Conservation (phyloP, 2,329 filamentous ascomycete genomes). For the Monosporascus sp. region DNA sequence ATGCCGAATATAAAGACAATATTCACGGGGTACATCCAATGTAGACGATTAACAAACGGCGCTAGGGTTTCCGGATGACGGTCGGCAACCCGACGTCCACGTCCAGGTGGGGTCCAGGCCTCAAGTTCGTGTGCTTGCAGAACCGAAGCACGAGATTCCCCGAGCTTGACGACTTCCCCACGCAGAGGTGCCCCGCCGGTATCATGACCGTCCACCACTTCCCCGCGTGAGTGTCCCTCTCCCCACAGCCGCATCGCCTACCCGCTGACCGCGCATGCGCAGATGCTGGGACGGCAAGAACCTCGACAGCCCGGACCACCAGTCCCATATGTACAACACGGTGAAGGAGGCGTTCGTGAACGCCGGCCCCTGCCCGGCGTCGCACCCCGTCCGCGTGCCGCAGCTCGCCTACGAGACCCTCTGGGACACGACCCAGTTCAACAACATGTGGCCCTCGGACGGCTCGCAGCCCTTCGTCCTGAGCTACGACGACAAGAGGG, state of each 20-base stretch:
- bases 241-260: background rate
- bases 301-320: slow-evolving; percentile 31
- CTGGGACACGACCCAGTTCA: slow-evolving; percentile 37
- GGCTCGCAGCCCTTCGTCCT: slow-evolving; percentile 26
- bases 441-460: slow-evolving; percentile 31
- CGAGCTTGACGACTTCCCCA: slow-evolving; percentile 36
- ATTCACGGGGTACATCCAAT: background rate
- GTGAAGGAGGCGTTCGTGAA: slow-evolving; percentile 24
- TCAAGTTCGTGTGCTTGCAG: slow-evolving; percentile 37
- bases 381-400: slow-evolving; percentile 37
- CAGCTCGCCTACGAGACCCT: slow-evolving; percentile 41
- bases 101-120: slow-evolving; percentile 28
- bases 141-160: slow-evolving; percentile 34
- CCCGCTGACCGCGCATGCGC: slow-evolving; percentile 3
- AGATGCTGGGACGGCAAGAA: slow-evolving; percentile 44
- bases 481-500: slow-evolving; percentile 27
- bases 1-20: background rate
- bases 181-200: slow-evolving; percentile 31
- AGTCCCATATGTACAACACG: slow-evolving; percentile 28
- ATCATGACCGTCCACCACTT: slow-evolving; percentile 40
- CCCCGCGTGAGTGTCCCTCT: slow-evolving; percentile 23
- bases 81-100: slow-evolving; percentile 30
- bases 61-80: slow-evolving; percentile 39
- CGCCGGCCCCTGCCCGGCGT: slow-evolving; percentile 30
- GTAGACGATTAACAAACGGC: slow-evolving; percentile 1